Percentiles rank a stretch among this genome's conserved stretches.
Conservation (phyloP, 108 stramenopile genomes). For the Cyclotella kingstonii region DNA sequence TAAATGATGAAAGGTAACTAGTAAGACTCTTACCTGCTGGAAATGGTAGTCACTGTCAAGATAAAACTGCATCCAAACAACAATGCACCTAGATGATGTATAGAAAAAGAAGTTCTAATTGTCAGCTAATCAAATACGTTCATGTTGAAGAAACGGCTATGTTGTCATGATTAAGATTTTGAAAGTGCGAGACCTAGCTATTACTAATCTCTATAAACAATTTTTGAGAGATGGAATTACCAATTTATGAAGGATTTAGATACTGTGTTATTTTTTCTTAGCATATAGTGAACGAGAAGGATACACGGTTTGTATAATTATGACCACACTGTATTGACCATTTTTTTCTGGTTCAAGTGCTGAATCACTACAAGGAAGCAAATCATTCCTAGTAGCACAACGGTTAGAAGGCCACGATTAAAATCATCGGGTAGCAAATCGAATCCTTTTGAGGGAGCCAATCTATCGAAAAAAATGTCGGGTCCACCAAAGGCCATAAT, state of each 20-base stretch:
- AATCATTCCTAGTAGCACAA: constrained; percentile 61
- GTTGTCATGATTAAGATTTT: neutral
- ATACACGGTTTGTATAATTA: constrained; percentile 2
- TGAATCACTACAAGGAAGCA: constrained; percentile 49
- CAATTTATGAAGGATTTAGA: too few relatives aligned
- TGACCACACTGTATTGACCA: constrained; percentile 33
- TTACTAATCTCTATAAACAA: neutral
- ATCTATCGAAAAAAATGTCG: constrained; percentile 82
- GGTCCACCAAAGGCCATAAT: constrained; percentile 79
- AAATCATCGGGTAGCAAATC: constrained; percentile 86
- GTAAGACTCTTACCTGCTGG: too few relatives aligned
- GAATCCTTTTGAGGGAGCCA: constrained; percentile 83
- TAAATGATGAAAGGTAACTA: too few relatives aligned
- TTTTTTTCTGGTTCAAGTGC: constrained; percentile 61
- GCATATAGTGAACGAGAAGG: too few relatives aligned
- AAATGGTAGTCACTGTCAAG: too few relatives aligned
- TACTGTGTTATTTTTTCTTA: too few relatives aligned
- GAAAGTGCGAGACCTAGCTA: neutral
- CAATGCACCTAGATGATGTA: too few relatives aligned
- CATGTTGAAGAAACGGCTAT: neutral
- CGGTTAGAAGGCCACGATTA: constrained; percentile 59
- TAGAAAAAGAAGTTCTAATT: too few relatives aligned
- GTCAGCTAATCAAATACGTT: too few relatives aligned
- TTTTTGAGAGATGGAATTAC: too few relatives aligned
- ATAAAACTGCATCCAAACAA: too few relatives aligned